Evolutionary conservation across 1,284 basidiomycete genomes (phyloP), one percentile per base, ranked within the genome.

Genomic region (Papiliotrema flavescens): DNA sequence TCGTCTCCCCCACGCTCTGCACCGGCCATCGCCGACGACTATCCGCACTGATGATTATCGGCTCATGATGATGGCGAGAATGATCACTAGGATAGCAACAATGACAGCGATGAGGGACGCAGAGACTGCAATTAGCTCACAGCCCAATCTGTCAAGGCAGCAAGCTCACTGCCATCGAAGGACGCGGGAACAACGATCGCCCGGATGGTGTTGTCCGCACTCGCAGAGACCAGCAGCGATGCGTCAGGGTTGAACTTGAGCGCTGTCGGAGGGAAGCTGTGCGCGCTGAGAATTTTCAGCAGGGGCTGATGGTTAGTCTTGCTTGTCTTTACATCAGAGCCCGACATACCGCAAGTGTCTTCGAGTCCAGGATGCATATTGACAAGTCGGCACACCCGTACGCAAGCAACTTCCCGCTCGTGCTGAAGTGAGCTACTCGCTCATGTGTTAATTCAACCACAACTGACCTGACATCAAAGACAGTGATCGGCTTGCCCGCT

Each of bases 181-280:
- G 62, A 69, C 1, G 68, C 56, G 2, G 91, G 91, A 34, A 96
- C 83, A 20, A 82, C 82, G 44, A 96, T 83, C 43, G 94, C 79
- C 24, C 95, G 85, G 23, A 98, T 79, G 1, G 88, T 86, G 71
- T 90, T 94, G 76, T 98, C 95, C 5, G 90, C 89, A 66, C 91
- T 92, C 3, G 89, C 93, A 5, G 90, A 92, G 22, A 93, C 82
- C n/a, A 98, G 82, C n/a, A 94, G 64, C 19, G 80, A 84, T 15
- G 87, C 87, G 4, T 84, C 80, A 0, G 91, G 88, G 70, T 88
- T 94, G 79, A 98, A 98, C 54, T 83, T 83, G 53, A 98, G 77
- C 1, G 88, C 86, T 0, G 95, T 98, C 1, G 91, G 85, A 2
- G 96, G 91, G 73, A 98, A 95, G 60, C 93, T 90, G 75, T 98